Evolutionary conservation across 2,329 filamentous ascomycete genomes (phyloP), one percentile per base, ranked within the genome.

Genomic region (Talaromyces sp.): DNA sequence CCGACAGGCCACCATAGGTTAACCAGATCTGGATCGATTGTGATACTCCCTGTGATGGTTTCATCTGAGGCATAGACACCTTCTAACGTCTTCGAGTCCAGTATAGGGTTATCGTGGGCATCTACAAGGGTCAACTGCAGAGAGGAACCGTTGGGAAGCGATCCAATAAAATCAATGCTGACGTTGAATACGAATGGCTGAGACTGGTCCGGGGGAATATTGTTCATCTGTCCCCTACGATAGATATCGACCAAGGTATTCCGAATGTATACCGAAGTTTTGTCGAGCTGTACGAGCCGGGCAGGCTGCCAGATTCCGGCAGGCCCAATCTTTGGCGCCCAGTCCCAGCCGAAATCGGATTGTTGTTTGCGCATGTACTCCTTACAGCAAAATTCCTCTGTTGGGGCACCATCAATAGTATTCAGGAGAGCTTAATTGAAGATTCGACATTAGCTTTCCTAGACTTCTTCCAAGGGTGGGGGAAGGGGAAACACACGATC

Each of bases 261-360:
- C 4, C 82, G 65, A 9, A 82, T 70, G 62, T 84, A 78, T 1
- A 82, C 43, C 9, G 41, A 43, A 7, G 6, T 73, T 63, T 1
- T 71, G 61, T 70, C 67, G 8, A 85, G 73, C 63, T 86, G 83
- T 11, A 86, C 75, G 1, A 85, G 70, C 68, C 80, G 84, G 1
- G 82, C 84, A 46, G 84, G 81, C 63, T 82, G 78, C 86, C 85
- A 88, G 5, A 84, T 81, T 2, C 86, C 85, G 19, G 82, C 81
- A 0, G 85, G 84, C 19, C 80, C 78, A 67, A 87, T 86, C 0
- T 81, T 82, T 11, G 83, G 83, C 10, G 83, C 83, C 84, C 84
- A 86, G 62, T 86, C 84, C 85, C 85, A 88, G 1, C 86, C 86
- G 68, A 87, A 87, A 67, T 87, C 84, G 9, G 77, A 83, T 68